Evolutionary conservation across 2,329 filamentous ascomycete genomes (phyloP).

Genomic region (Trichoderma sp.): DNA sequence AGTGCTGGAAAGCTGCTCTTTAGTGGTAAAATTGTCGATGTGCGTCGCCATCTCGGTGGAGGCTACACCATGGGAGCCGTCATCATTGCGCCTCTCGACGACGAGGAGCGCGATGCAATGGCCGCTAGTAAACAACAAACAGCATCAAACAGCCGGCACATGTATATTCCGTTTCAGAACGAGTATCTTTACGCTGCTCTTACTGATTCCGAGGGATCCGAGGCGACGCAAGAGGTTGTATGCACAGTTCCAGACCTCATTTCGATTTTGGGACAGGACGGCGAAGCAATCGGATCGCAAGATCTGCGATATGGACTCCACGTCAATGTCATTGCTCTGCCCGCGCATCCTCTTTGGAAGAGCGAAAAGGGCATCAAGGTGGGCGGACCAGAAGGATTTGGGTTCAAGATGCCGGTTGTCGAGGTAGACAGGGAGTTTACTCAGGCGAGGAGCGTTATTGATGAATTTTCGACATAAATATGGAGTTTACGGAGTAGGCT

Average conservation of each 20-base stretch:
- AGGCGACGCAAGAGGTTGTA: conserved; percentile 32
- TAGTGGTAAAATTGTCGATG: conserved; percentile 41
- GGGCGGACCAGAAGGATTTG: conserved; percentile 37
- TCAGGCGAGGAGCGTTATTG: conserved; percentile 49
- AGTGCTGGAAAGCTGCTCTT: conserved; percentile 39
- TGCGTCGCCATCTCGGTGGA: conserved; percentile 37
- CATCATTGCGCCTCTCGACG: conserved; percentile 33
- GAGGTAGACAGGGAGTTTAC: conserved; percentile 38
- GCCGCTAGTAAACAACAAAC: conserved; percentile 20
- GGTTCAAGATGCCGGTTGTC: conserved; percentile 31
- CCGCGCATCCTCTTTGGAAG: conserved; percentile 51
- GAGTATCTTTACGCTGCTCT: conserved; percentile 41
- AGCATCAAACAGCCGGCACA: conserved; percentile 28
- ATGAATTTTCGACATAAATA: conserved; percentile 21
- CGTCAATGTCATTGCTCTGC: conserved; percentile 50
- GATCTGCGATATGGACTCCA: conserved; percentile 51
- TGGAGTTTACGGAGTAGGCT: too few species aligned
- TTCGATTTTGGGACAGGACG: conserved; percentile 41
- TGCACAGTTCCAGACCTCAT: conserved; percentile 40
- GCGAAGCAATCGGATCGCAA: conserved; percentile 49
- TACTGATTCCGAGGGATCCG: conserved; percentile 32
- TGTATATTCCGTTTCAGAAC: conserved; percentile 44
- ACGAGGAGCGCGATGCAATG: conserved; percentile 32
- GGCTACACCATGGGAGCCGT: conserved; percentile 44
- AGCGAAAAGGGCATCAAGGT: conserved; percentile 35